phyloP scores from a whole-genome alignment of 768 basidiomycete genomes.

The Tubosaeta sp. region DNA sequence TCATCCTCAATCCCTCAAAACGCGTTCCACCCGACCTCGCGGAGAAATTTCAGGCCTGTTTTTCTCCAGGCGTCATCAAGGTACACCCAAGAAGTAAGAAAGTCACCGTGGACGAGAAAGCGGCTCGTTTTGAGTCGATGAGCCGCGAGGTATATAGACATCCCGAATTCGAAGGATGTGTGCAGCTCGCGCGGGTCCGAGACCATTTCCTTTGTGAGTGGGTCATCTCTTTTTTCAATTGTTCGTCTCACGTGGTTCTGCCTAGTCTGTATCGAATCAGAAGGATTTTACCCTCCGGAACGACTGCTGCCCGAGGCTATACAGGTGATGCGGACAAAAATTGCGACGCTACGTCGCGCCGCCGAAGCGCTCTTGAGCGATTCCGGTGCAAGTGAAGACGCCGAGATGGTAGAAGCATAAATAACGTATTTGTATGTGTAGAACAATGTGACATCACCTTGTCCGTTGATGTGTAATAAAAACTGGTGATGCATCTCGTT shows the following conservation, averaged over 20 bases:
- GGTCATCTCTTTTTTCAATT: not conserved
- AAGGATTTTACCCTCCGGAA: constrained; percentile 84
- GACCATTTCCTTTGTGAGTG: constrained; percentile 91
- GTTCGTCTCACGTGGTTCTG: not conserved
- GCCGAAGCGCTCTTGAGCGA: constrained; percentile 54
- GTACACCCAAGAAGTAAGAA: constrained; percentile 53
- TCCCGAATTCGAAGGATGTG: constrained; percentile 81
- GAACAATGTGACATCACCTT: constrained; percentile 22
- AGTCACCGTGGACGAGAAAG: constrained; percentile 58
- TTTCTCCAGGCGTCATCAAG: constrained; percentile 76
- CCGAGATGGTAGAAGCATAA: constrained; percentile 48
- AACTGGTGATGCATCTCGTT: constrained; percentile 28
- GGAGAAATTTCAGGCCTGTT: constrained; percentile 82
- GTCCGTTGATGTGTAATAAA: constrained; percentile 33
- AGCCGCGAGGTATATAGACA: constrained; percentile 90
- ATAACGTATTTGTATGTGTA: not conserved
- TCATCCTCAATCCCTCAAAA: constrained; percentile 61
- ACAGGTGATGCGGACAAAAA: constrained; percentile 48
- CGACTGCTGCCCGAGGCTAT: constrained; percentile 39
- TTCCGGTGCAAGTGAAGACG: constrained; percentile 40
- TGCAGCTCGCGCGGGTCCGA: constrained; percentile 78
- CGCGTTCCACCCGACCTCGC: constrained; percentile 76
- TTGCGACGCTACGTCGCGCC: constrained; percentile 42
- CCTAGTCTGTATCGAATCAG: constrained; percentile 85
- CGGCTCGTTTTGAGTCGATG: constrained; percentile 81